Evolutionary conservation across 1,139 yeast genomes (phyloP).

Genomic region (Zygoascus hellenicus): DNA sequence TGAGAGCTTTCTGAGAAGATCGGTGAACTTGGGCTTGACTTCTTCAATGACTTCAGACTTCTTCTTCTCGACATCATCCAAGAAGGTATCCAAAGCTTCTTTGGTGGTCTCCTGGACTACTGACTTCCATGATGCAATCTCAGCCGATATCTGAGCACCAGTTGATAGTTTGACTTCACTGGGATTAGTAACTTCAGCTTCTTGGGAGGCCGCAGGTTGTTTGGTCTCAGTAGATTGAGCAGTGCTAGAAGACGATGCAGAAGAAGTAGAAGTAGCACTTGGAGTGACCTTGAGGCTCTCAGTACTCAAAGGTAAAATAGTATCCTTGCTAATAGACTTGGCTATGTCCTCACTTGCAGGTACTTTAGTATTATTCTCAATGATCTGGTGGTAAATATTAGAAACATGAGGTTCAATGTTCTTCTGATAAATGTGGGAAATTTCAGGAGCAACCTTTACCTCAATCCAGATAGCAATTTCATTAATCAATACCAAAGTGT

Average conservation of each 20-base stretch:
- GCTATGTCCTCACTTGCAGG: not conserved
- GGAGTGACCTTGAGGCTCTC: not conserved
- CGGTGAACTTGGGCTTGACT: conserved; percentile 26
- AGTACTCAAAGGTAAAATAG: conserved; percentile 1
- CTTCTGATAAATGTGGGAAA: conserved; percentile 21
- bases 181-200: not conserved
- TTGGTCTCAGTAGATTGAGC: not conserved
- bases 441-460: conserved; percentile 19
- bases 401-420: conserved; percentile 28
- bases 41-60: conserved; percentile 23
- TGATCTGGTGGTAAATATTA: conserved; percentile 25
- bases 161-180: not conserved
- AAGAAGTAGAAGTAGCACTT: conserved; percentile 4
- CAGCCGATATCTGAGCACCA: conserved; percentile 1
- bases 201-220: not conserved
- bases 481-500: conserved; percentile 6
- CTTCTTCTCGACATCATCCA: conserved; percentile 30
- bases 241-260: not conserved
- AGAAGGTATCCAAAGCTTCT: conserved; percentile 30
- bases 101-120: conserved; percentile 28
- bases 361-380: conserved; percentile 10
- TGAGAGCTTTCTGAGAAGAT: conserved; percentile 23
- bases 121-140: conserved; percentile 25
- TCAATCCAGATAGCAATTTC: conserved; percentile 17
- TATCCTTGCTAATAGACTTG: not conserved